These are phyloP conservation scores for Creolimax fragrantissima DNA, from an alignment of 78 protist genomes.

Conservation along the genomic window DNA sequence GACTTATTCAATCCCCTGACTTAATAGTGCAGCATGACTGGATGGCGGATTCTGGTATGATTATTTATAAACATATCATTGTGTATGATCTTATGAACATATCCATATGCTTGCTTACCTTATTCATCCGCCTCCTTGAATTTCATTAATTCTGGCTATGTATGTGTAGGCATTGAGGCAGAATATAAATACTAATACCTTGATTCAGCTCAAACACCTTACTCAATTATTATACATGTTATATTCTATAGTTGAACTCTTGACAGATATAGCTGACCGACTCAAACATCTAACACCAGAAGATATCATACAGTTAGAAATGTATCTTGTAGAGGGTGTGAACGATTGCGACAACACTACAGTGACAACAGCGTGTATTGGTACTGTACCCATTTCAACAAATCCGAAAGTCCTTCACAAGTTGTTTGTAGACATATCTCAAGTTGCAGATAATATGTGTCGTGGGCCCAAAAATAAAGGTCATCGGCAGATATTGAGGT, in stretches of 20 bases:
- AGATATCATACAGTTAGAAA: background rate
- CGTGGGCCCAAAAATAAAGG: background rate
- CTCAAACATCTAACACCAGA: background rate
- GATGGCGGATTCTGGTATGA: background rate
- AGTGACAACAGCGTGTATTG: background rate
- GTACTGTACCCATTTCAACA: background rate
- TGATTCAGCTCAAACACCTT: background rate
- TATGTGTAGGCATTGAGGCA: too few species aligned
- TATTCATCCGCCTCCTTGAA: too few species aligned
- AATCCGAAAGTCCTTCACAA: background rate
- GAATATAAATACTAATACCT: background rate
- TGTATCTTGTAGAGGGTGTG: background rate
- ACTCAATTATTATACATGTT: too few species aligned
- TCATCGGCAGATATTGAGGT: background rate
- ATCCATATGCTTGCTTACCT: too few species aligned
- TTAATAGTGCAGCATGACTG: background rate
- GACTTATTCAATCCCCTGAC: background rate
- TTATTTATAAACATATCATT: background rate
- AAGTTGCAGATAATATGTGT: background rate
- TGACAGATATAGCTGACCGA: background rate
- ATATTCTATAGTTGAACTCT: too few species aligned
- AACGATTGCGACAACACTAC: background rate
- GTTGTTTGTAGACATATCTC: background rate
- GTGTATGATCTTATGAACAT: too few species aligned
- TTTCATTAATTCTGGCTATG: too few species aligned